A percentile compares a stretch with the other conserved stretches of the same genome.
Conservation (phyloP, 2,329 filamentous ascomycete genomes). For the Talaromyces sp. region DNA sequence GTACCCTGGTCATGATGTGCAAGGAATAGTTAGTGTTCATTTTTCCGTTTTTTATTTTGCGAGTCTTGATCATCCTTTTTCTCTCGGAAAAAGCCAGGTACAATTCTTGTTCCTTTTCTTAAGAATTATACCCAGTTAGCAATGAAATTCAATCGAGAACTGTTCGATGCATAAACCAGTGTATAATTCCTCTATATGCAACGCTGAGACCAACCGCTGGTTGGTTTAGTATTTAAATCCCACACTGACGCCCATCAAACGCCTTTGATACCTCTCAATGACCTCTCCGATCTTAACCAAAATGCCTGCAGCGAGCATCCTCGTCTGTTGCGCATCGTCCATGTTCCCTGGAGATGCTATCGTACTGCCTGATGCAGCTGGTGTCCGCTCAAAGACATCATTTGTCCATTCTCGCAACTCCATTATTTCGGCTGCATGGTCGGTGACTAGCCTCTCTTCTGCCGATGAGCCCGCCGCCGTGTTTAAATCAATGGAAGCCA, state of each 20-base stretch:
- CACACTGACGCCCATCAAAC: slow-evolving; percentile 66
- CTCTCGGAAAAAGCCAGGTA: background rate
- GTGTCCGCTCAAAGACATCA: slow-evolving; percentile 61
- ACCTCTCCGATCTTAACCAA: slow-evolving; percentile 78
- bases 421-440: slow-evolving; percentile 69
- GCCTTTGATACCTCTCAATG: slow-evolving; percentile 72
- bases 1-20: background rate
- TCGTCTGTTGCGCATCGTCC: slow-evolving; percentile 32
- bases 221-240: slow-evolving; percentile 36
- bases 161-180: background rate
- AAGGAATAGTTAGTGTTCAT: background rate
- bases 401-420: slow-evolving; percentile 86
- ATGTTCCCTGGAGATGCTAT: slow-evolving; percentile 60
- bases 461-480: slow-evolving; percentile 43
- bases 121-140: background rate
- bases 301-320: slow-evolving; percentile 66
- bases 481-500: slow-evolving; percentile 79
- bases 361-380: slow-evolving; percentile 46
- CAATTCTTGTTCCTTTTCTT: background rate
- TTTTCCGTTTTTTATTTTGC: background rate
- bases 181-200: background rate
- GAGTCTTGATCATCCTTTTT: background rate
- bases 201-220: background rate
- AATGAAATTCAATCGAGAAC: background rate
- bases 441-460: slow-evolving; percentile 65